Base-by-base conservation (phyloP, 331 rosid species). In the Malus hybrid region DNA sequence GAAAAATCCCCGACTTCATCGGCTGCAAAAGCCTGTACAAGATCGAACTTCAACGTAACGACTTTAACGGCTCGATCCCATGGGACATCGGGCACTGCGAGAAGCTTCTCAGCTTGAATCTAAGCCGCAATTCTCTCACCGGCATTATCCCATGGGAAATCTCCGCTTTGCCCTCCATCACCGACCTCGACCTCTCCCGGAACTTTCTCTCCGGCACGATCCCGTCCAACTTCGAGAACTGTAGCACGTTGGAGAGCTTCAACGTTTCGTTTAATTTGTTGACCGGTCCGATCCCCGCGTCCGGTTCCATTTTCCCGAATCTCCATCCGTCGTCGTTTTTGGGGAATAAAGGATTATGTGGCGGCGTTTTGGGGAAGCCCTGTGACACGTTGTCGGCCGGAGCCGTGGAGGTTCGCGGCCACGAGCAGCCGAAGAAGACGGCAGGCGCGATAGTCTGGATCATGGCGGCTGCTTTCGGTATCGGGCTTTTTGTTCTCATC, bases 141-240 rank as follows among this genome's bases (percentile, higher is more conserved):
- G 97, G 97, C 20, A 92, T 85, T 34, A 95, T 95, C 6, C 99
- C 99, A 0, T 86, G 88, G 97, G 97, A 92, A 73, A 92, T 95
- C 73, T 92, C 99, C 0, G 72, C 83, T 15, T 87, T 94, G 0
- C 97, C 97, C 8, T 84, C 89, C 11, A 89, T 95, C 79, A 92
- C 96, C 76, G 92, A 80, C 74, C 88, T 95, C 36, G 99, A 95
- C 61, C 90, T 95, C 50, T 90, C 97, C 1, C 90, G 74, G 1
- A 95, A 95, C 16, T 74, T 71, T 3, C 97, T 95, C 86, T 87
- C 97, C 65, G 99, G 99, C 3, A 81, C 91, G 1, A 92, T 95
- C 3, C 99, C 99, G 28, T 84, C 97, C 1, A 87, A 85, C 46
- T 92, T 95, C 83, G 90, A 84, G 69, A 95, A 92, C 59, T 88